Evolutionary conservation across 805 yeast species (phyloP).

Genomic region (Starmerella stigmatis): DNA sequence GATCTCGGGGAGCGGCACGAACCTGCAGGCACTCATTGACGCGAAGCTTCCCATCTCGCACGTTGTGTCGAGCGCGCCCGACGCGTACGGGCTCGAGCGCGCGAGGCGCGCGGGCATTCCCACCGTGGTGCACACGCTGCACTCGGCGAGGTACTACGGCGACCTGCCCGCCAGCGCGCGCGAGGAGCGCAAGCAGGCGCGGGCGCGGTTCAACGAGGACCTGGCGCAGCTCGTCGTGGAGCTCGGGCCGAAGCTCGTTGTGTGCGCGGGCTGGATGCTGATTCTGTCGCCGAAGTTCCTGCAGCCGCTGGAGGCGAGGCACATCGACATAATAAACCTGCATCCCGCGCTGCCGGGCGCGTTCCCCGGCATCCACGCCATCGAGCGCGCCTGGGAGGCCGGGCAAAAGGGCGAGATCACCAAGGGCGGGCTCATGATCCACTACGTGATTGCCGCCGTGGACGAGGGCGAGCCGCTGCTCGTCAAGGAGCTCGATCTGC

Average conservation of each 20-base stretch:
- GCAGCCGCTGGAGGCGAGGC: conserved; percentile 47
- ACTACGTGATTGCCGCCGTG: conserved; percentile 89
- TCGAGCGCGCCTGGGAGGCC: conserved; percentile 91
- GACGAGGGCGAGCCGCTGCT: conserved; percentile 86
- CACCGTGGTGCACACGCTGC: conserved; percentile 58
- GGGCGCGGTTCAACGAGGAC: conserved; percentile 67
- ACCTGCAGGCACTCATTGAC: conserved; percentile 87
- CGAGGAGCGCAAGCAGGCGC: conserved; percentile 45
- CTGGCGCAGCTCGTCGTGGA: conserved; percentile 56
- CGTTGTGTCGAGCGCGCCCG: conserved; percentile 74
- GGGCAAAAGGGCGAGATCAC: conserved; percentile 72
- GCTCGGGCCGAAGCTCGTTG: conserved; percentile 67
- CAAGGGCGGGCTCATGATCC: conserved; percentile 92
- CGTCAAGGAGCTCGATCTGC: conserved; percentile 64
- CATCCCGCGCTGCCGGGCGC: conserved; percentile 98
- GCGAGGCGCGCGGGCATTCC: conserved; percentile 63
- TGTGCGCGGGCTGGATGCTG: conserved; percentile 98
- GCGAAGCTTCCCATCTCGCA: conserved; percentile 51
- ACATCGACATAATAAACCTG: conserved; percentile 74
- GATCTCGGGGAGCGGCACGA: conserved; percentile 94
- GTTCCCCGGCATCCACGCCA: conserved; percentile 94
- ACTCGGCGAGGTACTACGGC: conserved; percentile 49
- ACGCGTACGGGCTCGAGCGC: conserved; percentile 80
- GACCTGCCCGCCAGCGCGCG: conserved; percentile 62
- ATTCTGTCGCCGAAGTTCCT: conserved; percentile 73